Evolutionary conservation across 495 filamentous ascomycete genomes (phyloP).

Genomic region (Neurospora tetraspora): DNA sequence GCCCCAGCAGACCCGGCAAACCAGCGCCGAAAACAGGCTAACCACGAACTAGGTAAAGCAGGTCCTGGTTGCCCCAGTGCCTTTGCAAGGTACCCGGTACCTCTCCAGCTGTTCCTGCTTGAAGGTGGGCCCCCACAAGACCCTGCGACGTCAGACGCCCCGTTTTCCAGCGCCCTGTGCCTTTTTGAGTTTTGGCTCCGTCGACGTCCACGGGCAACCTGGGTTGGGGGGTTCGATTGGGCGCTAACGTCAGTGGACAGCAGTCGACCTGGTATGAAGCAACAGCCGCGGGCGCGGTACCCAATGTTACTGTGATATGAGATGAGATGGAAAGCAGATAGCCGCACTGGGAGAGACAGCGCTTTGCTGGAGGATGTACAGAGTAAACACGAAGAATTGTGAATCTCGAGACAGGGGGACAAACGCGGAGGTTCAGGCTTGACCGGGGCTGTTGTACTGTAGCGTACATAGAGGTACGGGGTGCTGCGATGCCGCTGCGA

Average conservation of each 20-base stretch:
- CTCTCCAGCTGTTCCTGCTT: background rate
- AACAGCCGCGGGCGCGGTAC: background rate
- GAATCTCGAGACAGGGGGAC: too few species aligned
- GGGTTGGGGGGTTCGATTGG: background rate
- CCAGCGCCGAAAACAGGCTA: background rate
- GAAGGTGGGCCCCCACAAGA: background rate
- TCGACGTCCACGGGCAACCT: background rate
- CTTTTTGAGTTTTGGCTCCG: background rate
- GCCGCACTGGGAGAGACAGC: background rate
- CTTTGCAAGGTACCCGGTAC: background rate
- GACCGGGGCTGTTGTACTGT: background rate
- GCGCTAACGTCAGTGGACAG: background rate
- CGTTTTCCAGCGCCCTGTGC: background rate
- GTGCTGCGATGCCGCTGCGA: background rate
- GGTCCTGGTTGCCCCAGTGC: background rate
- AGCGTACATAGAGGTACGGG: background rate
- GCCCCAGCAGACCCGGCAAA: background rate
- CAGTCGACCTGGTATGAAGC: background rate
- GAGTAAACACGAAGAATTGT: background rate
- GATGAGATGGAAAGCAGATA: background rate
- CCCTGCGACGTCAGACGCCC: background rate
- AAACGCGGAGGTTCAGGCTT: too few species aligned
- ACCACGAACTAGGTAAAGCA: slow-evolving; percentile 1
- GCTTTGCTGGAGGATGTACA: background rate
- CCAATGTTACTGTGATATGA: background rate